A percentile compares a stretch with the other conserved stretches of the same genome.
Conservation (phyloP, 345 rosid genomes). For the Cardamine occulta region DNA sequence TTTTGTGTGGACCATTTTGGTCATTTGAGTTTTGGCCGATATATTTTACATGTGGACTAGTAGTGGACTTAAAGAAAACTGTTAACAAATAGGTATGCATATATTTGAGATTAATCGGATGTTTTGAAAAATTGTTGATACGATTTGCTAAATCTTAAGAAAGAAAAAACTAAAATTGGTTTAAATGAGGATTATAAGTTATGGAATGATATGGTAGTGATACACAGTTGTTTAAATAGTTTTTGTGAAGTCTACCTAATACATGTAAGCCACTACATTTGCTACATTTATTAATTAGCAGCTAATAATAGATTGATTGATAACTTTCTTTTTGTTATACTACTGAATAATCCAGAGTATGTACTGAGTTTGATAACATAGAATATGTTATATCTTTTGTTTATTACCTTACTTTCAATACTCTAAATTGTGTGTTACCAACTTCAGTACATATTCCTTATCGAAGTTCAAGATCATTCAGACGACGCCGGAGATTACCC, state of each 20-base stretch:
- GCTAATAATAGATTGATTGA: conserved; percentile 2
- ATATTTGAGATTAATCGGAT: neutral
- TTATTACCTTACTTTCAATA: neutral
- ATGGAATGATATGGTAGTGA: neutral
- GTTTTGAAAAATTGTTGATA: neutral
- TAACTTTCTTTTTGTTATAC: neutral
- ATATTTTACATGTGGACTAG: neutral
- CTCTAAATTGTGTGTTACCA: neutral
- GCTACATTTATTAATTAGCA: neutral
- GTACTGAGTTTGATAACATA: neutral
- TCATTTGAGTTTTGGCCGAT: neutral
- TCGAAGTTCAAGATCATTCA: neutral
- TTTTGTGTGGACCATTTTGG: neutral
- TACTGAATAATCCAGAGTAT: neutral
- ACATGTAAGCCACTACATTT: conserved; percentile 6
- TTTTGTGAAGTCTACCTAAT: conserved; percentile 1
- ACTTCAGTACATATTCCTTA: neutral
- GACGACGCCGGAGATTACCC: neutral
- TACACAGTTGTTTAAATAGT: neutral
- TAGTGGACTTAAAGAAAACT: neutral
- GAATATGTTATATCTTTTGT: neutral
- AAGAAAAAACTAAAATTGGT: neutral
- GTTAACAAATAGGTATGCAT: neutral
- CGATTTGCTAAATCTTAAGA: neutral
- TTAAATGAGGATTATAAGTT: neutral